These are phyloP conservation scores for Termitomyces sp. DNA, from an alignment of 1,284 basidiomycete species.

Conservation along the genomic window DNA sequence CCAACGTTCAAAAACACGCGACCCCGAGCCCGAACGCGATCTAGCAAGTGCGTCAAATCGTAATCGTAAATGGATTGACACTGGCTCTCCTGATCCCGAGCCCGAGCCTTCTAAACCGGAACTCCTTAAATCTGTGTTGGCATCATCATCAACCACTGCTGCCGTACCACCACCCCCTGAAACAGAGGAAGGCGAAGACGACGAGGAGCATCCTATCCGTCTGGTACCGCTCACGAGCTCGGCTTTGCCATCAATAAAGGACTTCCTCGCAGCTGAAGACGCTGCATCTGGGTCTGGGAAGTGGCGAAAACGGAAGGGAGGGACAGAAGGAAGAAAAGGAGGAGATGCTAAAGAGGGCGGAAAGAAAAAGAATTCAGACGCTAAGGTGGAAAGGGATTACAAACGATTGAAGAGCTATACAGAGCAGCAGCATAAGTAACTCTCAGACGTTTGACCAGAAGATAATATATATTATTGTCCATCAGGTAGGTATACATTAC, in stretches of 20 bases:
- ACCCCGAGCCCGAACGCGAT: constrained; percentile 2
- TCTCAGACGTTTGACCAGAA: background rate
- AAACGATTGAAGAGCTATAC: constrained; percentile 52
- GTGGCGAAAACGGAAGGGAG: constrained; percentile 54
- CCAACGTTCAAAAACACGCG: background rate
- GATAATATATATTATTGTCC: background rate
- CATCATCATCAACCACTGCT: constrained; percentile 6
- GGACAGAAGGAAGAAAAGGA: constrained; percentile 59
- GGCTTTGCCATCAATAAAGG: constrained; percentile 72
- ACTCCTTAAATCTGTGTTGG: constrained; percentile 14
- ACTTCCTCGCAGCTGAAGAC: constrained; percentile 72
- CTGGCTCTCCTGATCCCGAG: constrained; percentile 19
- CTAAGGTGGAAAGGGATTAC: constrained; percentile 49
- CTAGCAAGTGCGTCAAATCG: constrained; percentile 4
- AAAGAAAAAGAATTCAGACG: constrained; percentile 35
- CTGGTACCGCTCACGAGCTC: constrained; percentile 72
- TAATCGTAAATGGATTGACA: constrained; percentile 25
- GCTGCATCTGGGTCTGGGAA: constrained; percentile 60
- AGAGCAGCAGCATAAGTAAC: constrained; percentile 10
- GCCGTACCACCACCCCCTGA: background rate
- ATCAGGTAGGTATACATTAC: background rate
- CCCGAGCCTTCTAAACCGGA: constrained; percentile 15
- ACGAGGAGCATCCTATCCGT: constrained; percentile 42
- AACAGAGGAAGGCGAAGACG: constrained; percentile 36
- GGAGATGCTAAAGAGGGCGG: constrained; percentile 21